Evolutionary conservation across 106 monocot species (phyloP).

Genomic region (Dendrobium catenatum): DNA sequence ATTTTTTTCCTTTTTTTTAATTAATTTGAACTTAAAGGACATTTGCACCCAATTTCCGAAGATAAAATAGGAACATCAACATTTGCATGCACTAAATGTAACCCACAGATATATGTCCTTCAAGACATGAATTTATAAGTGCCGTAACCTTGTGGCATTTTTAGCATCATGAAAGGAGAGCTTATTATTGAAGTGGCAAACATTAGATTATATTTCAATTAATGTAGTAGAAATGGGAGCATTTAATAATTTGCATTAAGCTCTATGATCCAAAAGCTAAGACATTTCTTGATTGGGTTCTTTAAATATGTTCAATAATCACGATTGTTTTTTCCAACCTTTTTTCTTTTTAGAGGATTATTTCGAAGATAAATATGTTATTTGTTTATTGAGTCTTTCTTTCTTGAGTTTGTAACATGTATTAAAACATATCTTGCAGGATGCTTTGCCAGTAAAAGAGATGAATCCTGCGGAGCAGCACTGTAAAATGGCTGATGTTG

Average conservation of each 20-base stretch:
- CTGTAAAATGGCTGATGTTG: slow-evolving; percentile 76
- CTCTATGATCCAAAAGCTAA: background rate
- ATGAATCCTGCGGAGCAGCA: slow-evolving; percentile 90
- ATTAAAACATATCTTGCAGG: slow-evolving; percentile 36
- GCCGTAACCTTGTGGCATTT: too few relatives aligned
- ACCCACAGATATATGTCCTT: background rate
- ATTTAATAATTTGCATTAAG: background rate
- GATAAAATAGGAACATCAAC: background rate
- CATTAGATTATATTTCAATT: background rate
- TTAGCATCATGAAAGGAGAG: background rate
- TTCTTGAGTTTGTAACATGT: background rate
- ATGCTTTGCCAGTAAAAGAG: slow-evolving; percentile 88
- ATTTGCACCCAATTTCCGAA: background rate
- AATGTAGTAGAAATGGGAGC: background rate
- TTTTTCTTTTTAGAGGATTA: background rate
- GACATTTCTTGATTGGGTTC: background rate
- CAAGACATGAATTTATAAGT: background rate
- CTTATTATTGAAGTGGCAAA: background rate
- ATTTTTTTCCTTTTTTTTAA: background rate
- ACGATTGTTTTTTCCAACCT: background rate
- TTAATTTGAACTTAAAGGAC: background rate
- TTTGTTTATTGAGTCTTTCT: background rate
- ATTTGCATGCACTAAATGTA: background rate
- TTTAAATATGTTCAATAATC: background rate
- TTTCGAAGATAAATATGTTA: background rate